Percentiles rank a stretch among this genome's conserved stretches.
Conservation (phyloP, 495 filamentous ascomycete genomes). For the Daldinia grandis region DNA sequence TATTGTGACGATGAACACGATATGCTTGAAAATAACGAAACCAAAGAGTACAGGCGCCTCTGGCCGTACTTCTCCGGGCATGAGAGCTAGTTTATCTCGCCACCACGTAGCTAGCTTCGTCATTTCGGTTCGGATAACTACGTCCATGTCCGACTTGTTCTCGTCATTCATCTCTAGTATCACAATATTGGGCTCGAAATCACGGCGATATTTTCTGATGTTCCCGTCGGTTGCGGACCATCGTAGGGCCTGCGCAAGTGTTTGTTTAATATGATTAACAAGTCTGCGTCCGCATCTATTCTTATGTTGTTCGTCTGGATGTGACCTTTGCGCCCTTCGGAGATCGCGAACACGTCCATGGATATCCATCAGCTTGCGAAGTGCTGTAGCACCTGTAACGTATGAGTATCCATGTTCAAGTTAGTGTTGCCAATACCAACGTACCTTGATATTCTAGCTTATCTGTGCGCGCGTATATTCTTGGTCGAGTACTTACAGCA, state of each 20-base stretch:
- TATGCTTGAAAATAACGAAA: constrained; percentile 45
- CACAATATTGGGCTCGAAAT: constrained; percentile 22
- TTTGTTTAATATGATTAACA: constrained; percentile 17
- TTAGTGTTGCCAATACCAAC: not conserved
- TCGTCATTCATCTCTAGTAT: constrained; percentile 28
- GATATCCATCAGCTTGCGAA: constrained; percentile 42
- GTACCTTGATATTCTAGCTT: constrained; percentile 42
- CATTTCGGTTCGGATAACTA: constrained; percentile 33
- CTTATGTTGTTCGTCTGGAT: not conserved
- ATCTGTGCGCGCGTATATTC: constrained; percentile 39
- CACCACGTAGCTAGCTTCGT: constrained; percentile 24
- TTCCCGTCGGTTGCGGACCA: constrained; percentile 41
- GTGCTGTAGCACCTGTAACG: constrained; percentile 32
- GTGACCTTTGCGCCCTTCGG: constrained; percentile 15
- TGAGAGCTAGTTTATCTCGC: constrained; percentile 6
- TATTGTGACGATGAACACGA: constrained; percentile 42
- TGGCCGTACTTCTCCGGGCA: constrained; percentile 9
- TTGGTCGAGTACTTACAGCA: constrained; percentile 29
- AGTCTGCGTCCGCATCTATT: constrained; percentile 11
- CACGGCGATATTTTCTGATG: constrained; percentile 17
- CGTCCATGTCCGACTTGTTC: constrained; percentile 20
- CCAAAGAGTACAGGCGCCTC: constrained; percentile 38
- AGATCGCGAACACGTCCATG: constrained; percentile 38
- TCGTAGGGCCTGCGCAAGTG: constrained; percentile 21
- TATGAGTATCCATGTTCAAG: constrained; percentile 4